Percentiles rank a stretch among this genome's conserved stretches.
Conservation (phyloP, 1,139 yeast species). For the Meyerozyma elateridarum region DNA sequence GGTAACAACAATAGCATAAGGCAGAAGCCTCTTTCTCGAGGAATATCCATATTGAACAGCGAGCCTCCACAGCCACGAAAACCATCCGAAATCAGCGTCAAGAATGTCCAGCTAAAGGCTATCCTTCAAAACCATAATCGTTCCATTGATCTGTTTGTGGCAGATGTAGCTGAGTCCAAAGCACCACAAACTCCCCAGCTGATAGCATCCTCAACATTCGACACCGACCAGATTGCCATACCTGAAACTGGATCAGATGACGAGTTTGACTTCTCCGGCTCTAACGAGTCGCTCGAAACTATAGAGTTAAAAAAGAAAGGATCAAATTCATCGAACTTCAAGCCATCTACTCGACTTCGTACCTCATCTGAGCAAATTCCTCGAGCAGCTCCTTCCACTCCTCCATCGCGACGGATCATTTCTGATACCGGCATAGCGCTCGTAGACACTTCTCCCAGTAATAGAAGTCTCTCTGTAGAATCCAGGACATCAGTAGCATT, state of each 20-base stretch:
- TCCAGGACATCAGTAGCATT: slow-evolving; percentile 50
- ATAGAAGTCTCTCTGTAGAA: slow-evolving; percentile 28
- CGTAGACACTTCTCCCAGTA: slow-evolving; percentile 7
- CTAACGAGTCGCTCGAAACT: no score
- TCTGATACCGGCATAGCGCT: slow-evolving; percentile 1
- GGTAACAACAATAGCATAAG: slow-evolving; percentile 7
- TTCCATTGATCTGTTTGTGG: slow-evolving; percentile 29
- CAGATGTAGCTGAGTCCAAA: slow-evolving; percentile 18
- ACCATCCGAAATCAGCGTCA: slow-evolving; percentile 13
- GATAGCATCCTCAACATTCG: background rate
- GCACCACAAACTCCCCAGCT: slow-evolving; percentile 4
- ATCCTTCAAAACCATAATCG: slow-evolving; percentile 21
- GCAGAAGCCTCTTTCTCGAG: slow-evolving; percentile 9
- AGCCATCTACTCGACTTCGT: slow-evolving; percentile 4
- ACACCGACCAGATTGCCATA: slow-evolving; percentile 3
- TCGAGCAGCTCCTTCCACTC: slow-evolving; percentile 7
- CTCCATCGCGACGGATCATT: slow-evolving; percentile 4
- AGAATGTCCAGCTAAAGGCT: slow-evolving; percentile 22
- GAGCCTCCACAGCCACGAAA: slow-evolving; percentile 6
- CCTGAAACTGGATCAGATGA: no score
- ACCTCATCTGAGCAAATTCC: slow-evolving; percentile 4
- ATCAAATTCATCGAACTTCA: background rate
- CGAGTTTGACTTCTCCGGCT: no score
- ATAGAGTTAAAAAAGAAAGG: no score
- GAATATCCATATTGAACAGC: slow-evolving; percentile 9